phyloP scores from a whole-genome alignment of 805 yeast genomes.

The Candida boidinii region DNA sequence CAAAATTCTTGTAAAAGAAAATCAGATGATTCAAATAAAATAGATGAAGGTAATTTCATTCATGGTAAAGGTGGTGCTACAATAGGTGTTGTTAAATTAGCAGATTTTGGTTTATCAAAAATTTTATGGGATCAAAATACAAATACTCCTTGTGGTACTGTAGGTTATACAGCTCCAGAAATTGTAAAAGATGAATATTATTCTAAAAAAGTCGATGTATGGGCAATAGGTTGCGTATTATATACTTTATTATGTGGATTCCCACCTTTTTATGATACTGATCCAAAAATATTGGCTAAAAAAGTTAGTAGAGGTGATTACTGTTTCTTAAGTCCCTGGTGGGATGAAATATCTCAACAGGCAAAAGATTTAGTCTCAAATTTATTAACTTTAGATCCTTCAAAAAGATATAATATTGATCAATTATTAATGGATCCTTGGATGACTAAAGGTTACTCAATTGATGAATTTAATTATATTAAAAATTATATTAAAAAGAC shows the following conservation, averaged over 20 bases:
- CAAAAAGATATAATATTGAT: constrained; percentile 56
- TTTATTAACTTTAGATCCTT: constrained; percentile 63
- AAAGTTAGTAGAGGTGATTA: constrained; percentile 68
- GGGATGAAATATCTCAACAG: constrained; percentile 71
- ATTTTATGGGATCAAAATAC: constrained; percentile 41
- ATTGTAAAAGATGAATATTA: constrained; percentile 52
- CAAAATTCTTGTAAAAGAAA: constrained; percentile 35
- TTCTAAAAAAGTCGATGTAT: constrained; percentile 61
- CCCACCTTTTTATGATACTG: constrained; percentile 72
- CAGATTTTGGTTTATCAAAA: constrained; percentile 66
- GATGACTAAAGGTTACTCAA: constrained; percentile 30
- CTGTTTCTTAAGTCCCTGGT: constrained; percentile 76
- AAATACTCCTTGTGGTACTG: constrained; percentile 71
- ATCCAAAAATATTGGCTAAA: constrained; percentile 48
- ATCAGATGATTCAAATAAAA: constrained; percentile 51
- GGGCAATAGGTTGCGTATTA: constrained; percentile 67
- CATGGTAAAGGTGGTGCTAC: constrained; percentile 53
- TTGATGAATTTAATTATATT: constrained; percentile 6
- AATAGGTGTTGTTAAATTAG: constrained; percentile 55
- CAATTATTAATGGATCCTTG: constrained; percentile 68
- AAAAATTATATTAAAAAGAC: constrained; percentile 2
- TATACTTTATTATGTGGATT: constrained; percentile 66
- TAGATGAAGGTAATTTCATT: constrained; percentile 53
- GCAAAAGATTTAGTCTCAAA: constrained; percentile 63
- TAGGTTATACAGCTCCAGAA: constrained; percentile 71